Conservation (phyloP, 352 stramenopile genomes). For the Pythium brachiatum region DNA sequence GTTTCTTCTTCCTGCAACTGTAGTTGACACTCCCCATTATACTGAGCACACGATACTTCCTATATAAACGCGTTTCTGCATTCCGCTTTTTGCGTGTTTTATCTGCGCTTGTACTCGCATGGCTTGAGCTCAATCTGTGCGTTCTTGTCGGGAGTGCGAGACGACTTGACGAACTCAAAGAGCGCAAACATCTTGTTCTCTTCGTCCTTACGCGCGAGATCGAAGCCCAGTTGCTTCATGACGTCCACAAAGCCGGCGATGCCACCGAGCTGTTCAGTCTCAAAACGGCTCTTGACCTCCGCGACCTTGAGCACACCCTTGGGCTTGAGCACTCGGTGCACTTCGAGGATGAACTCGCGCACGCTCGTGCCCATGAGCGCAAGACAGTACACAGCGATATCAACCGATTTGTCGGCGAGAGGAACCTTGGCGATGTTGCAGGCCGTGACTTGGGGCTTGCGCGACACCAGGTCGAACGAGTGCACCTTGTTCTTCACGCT, state of each 20-base stretch:
- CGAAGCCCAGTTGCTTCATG: conserved; percentile 66
- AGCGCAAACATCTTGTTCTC: conserved; percentile 87
- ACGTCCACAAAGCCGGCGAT: conserved; percentile 60
- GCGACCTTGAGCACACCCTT: conserved; percentile 89
- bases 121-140: conserved; percentile 72
- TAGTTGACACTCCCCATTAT: background rate
- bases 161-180: conserved; percentile 77
- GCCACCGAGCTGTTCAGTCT: conserved; percentile 62
- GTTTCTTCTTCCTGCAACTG: background rate
- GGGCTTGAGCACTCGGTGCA: conserved; percentile 91
- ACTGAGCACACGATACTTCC: background rate
- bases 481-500: conserved; percentile 91
- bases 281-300: conserved; percentile 84
- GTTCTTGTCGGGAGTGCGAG: conserved; percentile 44
- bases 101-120: conserved; percentile 85
- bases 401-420: conserved; percentile 83
- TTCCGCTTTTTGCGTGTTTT: conserved; percentile 21
- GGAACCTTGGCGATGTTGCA: conserved; percentile 98
- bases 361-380: conserved; percentile 98
- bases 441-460: conserved; percentile 90
- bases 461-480: conserved; percentile 97
- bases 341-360: conserved; percentile 96
- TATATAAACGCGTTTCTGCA: conserved; percentile 4
- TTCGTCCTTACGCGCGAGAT: conserved; percentile 69
- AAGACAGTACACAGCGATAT: conserved; percentile 97